Base-by-base conservation (phyloP, 1,284 basidiomycete genomes). In the Uromyces viciae-fabae region DNA sequence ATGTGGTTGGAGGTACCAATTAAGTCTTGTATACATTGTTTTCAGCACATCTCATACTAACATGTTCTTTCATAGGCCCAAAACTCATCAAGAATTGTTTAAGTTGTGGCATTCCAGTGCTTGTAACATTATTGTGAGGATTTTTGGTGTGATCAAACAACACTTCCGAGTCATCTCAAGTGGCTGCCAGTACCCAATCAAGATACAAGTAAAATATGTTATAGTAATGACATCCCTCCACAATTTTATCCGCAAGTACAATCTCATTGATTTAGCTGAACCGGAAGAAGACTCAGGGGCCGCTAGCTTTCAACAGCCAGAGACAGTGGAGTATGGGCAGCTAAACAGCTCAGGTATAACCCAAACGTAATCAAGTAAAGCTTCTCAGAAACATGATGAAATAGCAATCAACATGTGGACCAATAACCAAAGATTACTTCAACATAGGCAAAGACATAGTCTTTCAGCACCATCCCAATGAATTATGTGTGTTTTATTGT, bases 341-440 rank as follows among this genome's bases (percentile, higher is more conserved):
- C 22, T 69, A 1, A 40, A 69, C 42, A 3, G 4, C 33, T 31
- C 40, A 5, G 66, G 66, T 8, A 69, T 69, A 33, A 46, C 66
- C 7, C 2, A 17, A 36, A 28, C 17, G 15, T 43, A 73, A n/a
- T 52, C 49, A 9, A 7, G 38, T 22, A 5, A 43, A 3, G 71
- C 71, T 8, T 25, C n/a, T 11, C 5, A n/a, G 8, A 54, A 40
- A 49, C 14, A 49, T 8, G 71, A 73, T 11, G 31, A 73, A n/a
- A 73, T 73, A 15, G 31, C 71, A n/a, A 8, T 28, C 8, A 52
- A 38, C 19, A 73, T 73, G 71, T 73, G 71, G 71, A n/a, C 42
- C 31, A 36, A 73, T 42, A 54, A 56, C 71, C 49, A 73, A 33
- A 58, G 14, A 36, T 14, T 68, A 9, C 22, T 68, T 22, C 5